Evolutionary conservation across 345 rosid genomes (phyloP), one percentile per base, ranked within the genome.

Genomic region (Eutrema heterophyllum): DNA sequence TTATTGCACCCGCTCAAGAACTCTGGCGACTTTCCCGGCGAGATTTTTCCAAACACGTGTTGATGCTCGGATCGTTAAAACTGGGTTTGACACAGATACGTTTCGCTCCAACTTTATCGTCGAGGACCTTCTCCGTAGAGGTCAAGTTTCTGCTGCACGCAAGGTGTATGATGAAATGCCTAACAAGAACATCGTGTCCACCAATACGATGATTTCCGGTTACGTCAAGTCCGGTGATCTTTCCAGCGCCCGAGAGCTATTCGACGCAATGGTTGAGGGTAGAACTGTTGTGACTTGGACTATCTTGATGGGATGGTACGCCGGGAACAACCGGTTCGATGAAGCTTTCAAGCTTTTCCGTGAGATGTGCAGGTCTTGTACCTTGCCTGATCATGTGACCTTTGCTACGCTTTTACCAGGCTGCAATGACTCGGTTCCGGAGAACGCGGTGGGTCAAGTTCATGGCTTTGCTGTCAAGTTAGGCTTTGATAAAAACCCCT

Each of bases 271-370:
- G 88, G 27, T 54, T 14, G 76, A 46, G 4, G 51, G 85, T 32
- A 88, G 86, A 75, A 88, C 84, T 16, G 88, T 76, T 10, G 95
- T 91, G 4, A 79, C 95, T 0, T 91, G 97, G 96, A 94, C 98
- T n/a, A 86, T 89, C 67, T 68, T 94, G 82, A 85, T 91, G 69
- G 95, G 91, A 6, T 93, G 88, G 46, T 89, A 88, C 77, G 69
- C 83, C 6, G 79, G 77, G 50, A 68, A 67, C 58, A 70, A 76
- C 75, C 82, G 57, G 33, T 83, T 83, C 50, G 30, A 45, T 7
- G 88, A 85, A 73, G 93, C 91, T 16, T 89, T 88, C 40, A 52
- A 79, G 78, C 81, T 94, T 65, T 89, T 88, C 7, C 66, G 74
- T 35, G 77, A 78, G 15, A 91, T 91, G 97, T 75, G 72, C 55